These are phyloP conservation scores for Alternaria atra DNA, from an alignment of 2,329 filamentous ascomycete genomes.

Conservation along the genomic window DNA sequence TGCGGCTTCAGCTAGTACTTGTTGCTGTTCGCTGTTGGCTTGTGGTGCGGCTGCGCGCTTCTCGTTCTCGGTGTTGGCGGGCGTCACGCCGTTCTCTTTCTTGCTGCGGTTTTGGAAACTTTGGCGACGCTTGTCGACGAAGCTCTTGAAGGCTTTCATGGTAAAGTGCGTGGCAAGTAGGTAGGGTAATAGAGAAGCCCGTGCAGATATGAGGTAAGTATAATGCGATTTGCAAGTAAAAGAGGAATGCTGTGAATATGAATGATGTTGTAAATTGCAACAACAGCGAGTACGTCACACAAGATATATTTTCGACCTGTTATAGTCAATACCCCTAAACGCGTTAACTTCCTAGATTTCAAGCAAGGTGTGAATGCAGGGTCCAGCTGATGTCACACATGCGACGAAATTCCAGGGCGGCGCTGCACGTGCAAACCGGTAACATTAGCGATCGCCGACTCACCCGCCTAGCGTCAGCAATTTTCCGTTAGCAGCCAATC, in stretches of 20 bases:
- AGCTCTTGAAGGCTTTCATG: conserved; percentile 38
- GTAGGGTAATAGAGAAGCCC: neutral
- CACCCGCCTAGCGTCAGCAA: conserved; percentile 21
- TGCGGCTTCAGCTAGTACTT: conserved; percentile 34
- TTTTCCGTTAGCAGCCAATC: conserved; percentile 29
- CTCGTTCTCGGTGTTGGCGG: conserved; percentile 13
- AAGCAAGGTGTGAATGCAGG: conserved; percentile 30
- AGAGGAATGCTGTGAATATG: neutral
- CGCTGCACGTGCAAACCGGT: conserved; percentile 22
- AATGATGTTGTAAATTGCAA: neutral
- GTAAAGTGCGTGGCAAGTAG: conserved; percentile 10
- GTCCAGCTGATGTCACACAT: conserved; percentile 46
- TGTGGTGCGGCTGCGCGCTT: conserved; percentile 20
- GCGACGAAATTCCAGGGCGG: conserved; percentile 20
- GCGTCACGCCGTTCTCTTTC: conserved; percentile 6
- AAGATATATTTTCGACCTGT: conserved; percentile 17
- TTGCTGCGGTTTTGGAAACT: conserved; percentile 22
- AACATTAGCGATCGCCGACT: conserved; percentile 23
- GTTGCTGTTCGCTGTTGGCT: conserved; percentile 31
- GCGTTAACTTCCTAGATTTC: conserved; percentile 15
- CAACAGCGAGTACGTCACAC: conserved; percentile 12
- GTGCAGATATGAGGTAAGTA: neutral
- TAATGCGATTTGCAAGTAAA: neutral
- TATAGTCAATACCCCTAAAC: conserved; percentile 26
- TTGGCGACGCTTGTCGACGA: conserved; percentile 36